Evolutionary conservation across 768 basidiomycete species (phyloP).

Genomic region (Psilocybe azurescens): DNA sequence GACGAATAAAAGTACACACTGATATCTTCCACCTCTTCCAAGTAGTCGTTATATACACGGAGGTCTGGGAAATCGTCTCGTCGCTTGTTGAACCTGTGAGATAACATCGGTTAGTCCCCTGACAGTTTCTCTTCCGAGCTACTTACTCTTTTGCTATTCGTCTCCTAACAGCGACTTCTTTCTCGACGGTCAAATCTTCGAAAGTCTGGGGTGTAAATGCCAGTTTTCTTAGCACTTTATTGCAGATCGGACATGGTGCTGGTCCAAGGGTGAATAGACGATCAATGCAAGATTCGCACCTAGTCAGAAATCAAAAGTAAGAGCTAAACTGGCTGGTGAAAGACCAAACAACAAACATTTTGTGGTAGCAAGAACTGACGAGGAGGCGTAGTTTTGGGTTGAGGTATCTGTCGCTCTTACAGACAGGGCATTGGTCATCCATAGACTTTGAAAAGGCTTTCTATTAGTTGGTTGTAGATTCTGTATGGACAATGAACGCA

Average conservation of each 20-base stretch:
- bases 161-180: constrained; percentile 89
- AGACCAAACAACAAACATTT: constrained; percentile 70
- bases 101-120: constrained; percentile 4
- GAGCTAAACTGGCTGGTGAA: not conserved
- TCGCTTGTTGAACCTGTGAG: constrained; percentile 88
- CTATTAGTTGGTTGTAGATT: not conserved
- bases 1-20: constrained; percentile 33
- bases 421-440: constrained; percentile 96
- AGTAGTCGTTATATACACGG: constrained; percentile 89
- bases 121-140: not conserved
- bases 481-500: constrained; percentile 39
- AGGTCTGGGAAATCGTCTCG: constrained; percentile 86
- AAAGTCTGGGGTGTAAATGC: constrained; percentile 97
- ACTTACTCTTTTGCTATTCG: constrained; percentile 89
- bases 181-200: constrained; percentile 90
- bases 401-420: constrained; percentile 94
- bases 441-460: constrained; percentile 57
- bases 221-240: constrained; percentile 84
- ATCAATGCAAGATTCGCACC: constrained; percentile 99
- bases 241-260: constrained; percentile 94
- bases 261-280: constrained; percentile 94
- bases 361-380: constrained; percentile 97
- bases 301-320: constrained; percentile 31
- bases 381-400: constrained; percentile 93
- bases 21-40: constrained; percentile 95